Evolutionary conservation across 805 yeast genomes (phyloP), one percentile per base, ranked within the genome.

Genomic region (Lipomyces kockii): DNA sequence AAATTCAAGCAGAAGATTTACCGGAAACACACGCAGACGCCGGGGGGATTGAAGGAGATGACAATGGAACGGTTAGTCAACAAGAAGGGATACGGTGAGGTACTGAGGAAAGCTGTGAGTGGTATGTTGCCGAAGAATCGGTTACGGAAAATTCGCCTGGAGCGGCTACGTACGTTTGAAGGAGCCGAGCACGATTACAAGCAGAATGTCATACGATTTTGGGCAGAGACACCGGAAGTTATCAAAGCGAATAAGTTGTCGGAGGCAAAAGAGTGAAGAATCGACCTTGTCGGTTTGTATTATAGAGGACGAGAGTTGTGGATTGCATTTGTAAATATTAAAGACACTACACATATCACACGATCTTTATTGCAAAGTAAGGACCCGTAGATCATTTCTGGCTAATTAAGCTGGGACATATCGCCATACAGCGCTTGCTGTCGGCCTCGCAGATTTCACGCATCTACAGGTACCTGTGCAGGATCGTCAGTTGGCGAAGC

Each of bases 71-170:
- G 86, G 69, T 80, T 93, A 78, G 85, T 87, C 52, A 86, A 82
- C 58, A 88, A 92, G 77, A 87, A 89, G 74, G 99, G 99, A 7
- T 90, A 87, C 73, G 88, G 91, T n/a, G 98, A 95, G 78, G 81
- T 93, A 12, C 81, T 95, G 74, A 85, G 80, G 74, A 86, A 89
- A 74, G 98, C 99, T 1, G 99, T 95, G 5, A 88, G 91, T 70
- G 97, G 96, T 65, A 95, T 95, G 99, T 83, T 95, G 64, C 99
- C 99, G 55, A 93, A 91, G 81, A 94, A 95, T 78, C 87, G 88
- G 74, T 85, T 89, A 71, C 86, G 98, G 78, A 85, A 88, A 74
- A 80, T 82, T 14, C 87, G 99, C 78, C 79, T 95, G 75, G 94
- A 87, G 34, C 86, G 99, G 76, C 83, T 95, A 69, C 92, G 91